phyloP scores from a whole-genome alignment of 257 asterid genomes.

The Solanum dulcamara region DNA sequence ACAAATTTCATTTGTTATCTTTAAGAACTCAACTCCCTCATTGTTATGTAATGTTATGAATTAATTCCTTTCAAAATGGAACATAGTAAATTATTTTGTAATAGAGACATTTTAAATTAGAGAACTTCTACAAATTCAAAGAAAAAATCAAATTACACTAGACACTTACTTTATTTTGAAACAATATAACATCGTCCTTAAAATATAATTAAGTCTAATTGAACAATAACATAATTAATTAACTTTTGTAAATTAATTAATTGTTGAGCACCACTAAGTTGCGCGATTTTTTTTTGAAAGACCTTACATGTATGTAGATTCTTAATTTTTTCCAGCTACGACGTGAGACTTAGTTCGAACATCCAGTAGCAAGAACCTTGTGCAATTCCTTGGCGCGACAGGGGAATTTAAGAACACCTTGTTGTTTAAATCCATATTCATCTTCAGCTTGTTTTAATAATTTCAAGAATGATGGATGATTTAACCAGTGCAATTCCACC shows the following conservation, averaged over 20 bases:
- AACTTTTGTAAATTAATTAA: not conserved
- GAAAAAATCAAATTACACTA: too few relatives aligned
- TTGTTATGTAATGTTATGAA: too few relatives aligned
- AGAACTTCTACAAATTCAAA: too few relatives aligned
- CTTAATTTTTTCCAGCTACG: not conserved
- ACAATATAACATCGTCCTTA: too few relatives aligned
- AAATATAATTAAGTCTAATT: not conserved
- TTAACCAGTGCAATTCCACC: slow-evolving; percentile 8
- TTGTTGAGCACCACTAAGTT: not conserved
- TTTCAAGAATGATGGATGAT: slow-evolving; percentile 17
- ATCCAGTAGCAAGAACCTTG: not conserved
- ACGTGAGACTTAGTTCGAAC: not conserved
- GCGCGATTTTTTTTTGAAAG: not conserved
- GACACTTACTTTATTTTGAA: too few relatives aligned
- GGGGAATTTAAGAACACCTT: slow-evolving; percentile 20
- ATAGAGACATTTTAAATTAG: too few relatives aligned
- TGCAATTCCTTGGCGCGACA: slow-evolving; percentile 19
- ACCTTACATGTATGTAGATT: not conserved
- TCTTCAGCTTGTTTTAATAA: slow-evolving; percentile 21
- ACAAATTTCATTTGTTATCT: too few relatives aligned
- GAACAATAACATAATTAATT: not conserved
- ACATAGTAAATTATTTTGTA: too few relatives aligned
- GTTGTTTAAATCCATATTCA: slow-evolving; percentile 21
- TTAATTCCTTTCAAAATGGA: too few relatives aligned
- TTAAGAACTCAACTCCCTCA: too few relatives aligned